phyloP scores from a whole-genome alignment of 2,329 filamentous ascomycete species.

The Botrytis paeoniae region DNA sequence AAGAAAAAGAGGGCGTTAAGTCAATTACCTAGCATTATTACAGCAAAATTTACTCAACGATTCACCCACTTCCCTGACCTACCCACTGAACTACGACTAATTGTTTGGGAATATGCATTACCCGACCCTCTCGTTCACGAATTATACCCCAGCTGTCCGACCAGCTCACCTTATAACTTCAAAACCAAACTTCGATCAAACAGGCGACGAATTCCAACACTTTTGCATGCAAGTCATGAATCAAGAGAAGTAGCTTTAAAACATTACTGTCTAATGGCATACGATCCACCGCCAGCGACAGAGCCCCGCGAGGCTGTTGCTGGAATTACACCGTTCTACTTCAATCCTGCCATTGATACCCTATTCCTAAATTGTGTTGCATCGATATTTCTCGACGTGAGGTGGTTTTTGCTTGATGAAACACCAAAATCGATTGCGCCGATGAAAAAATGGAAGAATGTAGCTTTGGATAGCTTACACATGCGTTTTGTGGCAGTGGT shows the following conservation, averaged over 20 bases:
- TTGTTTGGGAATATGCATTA: conserved; percentile 33
- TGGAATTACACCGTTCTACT: conserved; percentile 36
- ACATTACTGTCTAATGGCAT: conserved; percentile 33
- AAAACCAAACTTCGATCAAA: conserved; percentile 38
- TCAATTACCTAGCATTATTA: conserved; percentile 17
- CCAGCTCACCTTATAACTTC: conserved; percentile 34
- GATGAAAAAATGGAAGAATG: conserved; percentile 36
- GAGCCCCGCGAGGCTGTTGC: conserved; percentile 26
- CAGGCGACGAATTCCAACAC: conserved; percentile 29
- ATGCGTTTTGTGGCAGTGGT: conserved; percentile 35
- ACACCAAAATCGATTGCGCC: conserved; percentile 26
- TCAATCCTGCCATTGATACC: conserved; percentile 32
- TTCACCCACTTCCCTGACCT: conserved; percentile 27
- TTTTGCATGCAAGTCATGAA: conserved; percentile 33
- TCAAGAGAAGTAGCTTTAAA: conserved; percentile 31
- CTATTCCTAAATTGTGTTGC: conserved; percentile 32
- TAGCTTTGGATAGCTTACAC: conserved; percentile 35
- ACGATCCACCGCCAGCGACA: conserved; percentile 23
- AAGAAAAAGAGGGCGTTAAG: neutral
- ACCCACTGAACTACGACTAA: conserved; percentile 32
- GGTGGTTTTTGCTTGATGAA: conserved; percentile 36
- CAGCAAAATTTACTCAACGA: conserved; percentile 4
- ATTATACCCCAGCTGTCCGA: conserved; percentile 29
- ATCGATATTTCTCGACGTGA: conserved; percentile 36
- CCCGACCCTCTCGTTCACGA: conserved; percentile 34